A percentile compares a stretch with the other conserved stretches of the same genome.
These are phyloP conservation scores for Exutisphaerella laricina DNA, from an alignment of 2,329 filamentous ascomycete species.

Conservation along the genomic window DNA sequence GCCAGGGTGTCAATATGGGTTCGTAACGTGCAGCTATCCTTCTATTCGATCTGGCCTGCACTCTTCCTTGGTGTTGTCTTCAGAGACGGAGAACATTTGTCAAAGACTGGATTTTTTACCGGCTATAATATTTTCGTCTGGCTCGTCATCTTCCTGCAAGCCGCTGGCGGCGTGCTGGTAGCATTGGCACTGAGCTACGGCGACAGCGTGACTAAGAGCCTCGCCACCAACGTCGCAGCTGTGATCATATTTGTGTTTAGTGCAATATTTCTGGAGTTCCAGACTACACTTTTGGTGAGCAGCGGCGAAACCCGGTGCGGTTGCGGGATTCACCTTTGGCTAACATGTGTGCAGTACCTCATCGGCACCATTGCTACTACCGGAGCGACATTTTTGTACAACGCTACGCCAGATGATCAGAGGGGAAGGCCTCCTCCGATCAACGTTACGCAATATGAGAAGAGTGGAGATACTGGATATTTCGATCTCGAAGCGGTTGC, in stretches of 20 bases:
- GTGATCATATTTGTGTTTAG: constrained; percentile 81
- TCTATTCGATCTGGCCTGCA: constrained; percentile 89
- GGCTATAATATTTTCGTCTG: constrained; percentile 93
- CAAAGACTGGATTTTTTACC: constrained; percentile 82
- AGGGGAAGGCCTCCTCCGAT: constrained; percentile 57
- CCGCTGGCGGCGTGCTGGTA: constrained; percentile 76
- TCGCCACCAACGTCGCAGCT: constrained; percentile 88
- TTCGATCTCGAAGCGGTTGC: constrained; percentile 43
- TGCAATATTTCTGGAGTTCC: constrained; percentile 76
- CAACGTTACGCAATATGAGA: constrained; percentile 69
- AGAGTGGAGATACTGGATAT: constrained; percentile 43
- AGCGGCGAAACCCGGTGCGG: neutral
- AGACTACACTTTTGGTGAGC: constrained; percentile 66
- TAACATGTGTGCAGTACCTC: constrained; percentile 58
- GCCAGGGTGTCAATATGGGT: constrained; percentile 79
- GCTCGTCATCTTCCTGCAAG: constrained; percentile 76
- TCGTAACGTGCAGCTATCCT: constrained; percentile 87
- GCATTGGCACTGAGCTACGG: constrained; percentile 76
- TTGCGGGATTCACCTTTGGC: too few relatives aligned
- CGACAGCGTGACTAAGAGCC: constrained; percentile 89
- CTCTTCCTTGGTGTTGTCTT: constrained; percentile 80
- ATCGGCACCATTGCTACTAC: constrained; percentile 74
- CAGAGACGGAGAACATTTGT: constrained; percentile 79
- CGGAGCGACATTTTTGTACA: constrained; percentile 80
- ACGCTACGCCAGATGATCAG: constrained; percentile 52